Conservation (phyloP, 176 grass and related monocot species). For the Aechmea fasciata region DNA sequence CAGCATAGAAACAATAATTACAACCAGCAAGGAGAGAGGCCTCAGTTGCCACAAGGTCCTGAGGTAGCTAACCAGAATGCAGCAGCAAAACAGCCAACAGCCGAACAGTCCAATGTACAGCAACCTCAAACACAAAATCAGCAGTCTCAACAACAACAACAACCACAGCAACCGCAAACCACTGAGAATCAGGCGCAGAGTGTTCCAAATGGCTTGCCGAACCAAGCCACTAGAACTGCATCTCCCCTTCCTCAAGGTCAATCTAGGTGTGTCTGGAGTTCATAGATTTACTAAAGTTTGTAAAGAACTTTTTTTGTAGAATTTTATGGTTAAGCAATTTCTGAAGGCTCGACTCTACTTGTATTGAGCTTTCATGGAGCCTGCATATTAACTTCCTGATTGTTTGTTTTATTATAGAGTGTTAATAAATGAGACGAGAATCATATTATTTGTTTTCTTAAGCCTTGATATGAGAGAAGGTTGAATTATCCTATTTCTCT, state of each 20-base stretch:
- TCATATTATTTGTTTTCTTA: neutral
- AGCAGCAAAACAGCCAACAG: conserved; percentile 27
- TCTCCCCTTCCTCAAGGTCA: conserved; percentile 84
- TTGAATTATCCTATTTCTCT: neutral
- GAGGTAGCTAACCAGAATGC: conserved; percentile 44
- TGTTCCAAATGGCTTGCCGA: conserved; percentile 54
- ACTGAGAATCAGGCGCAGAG: conserved; percentile 34
- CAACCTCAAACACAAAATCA: conserved; percentile 39
- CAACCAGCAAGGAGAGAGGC: conserved; percentile 61
- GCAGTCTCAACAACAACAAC: conserved; percentile 25
- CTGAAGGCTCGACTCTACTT: conserved; percentile 9
- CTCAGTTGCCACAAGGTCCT: conserved; percentile 41
- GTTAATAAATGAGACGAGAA: neutral
- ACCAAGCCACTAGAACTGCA: conserved; percentile 53
- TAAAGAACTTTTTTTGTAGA: conserved; percentile 21
- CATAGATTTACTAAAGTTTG: conserved; percentile 56
- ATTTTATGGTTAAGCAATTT: conserved; percentile 9
- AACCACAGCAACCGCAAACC: conserved; percentile 16
- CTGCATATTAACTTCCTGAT: neutral
- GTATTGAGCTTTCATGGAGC: conserved; percentile 10
- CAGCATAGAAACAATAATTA: conserved; percentile 59
- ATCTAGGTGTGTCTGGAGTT: conserved; percentile 99
- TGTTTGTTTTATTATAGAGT: neutral
- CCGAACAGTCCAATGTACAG: conserved; percentile 35
- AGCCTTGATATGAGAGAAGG: neutral